phyloP scores from a whole-genome alignment of 352 stramenopile genomes.

The Globisporangium spinosum region DNA sequence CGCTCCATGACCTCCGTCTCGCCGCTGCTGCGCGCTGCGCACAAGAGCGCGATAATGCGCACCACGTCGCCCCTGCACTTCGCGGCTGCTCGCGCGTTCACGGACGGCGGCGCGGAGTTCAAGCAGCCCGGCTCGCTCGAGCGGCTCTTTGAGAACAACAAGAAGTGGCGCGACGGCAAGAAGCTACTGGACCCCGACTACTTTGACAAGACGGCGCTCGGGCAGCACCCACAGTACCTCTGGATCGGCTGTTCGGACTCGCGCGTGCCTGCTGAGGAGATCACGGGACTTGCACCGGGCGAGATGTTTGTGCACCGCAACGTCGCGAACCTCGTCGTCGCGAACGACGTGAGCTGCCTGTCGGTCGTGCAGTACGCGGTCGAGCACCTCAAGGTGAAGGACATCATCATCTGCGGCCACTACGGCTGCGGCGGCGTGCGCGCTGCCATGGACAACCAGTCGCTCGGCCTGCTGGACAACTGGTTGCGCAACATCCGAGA shows the following conservation, averaged over 20 bases:
- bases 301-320: conserved; percentile 92
- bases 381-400: conserved; percentile 72
- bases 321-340: conserved; percentile 75
- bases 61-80: not conserved
- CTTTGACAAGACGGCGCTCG: conserved; percentile 69
- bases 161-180: conserved; percentile 74
- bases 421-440: conserved; percentile 87
- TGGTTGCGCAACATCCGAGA: conserved; percentile 74
- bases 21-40: conserved; percentile 3
- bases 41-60: conserved; percentile 5
- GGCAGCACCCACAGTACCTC: conserved; percentile 87
- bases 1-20: not conserved
- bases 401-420: conserved; percentile 88
- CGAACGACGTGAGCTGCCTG: conserved; percentile 67
- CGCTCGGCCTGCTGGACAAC: conserved; percentile 51
- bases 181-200: conserved; percentile 66
- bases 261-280: conserved; percentile 84
- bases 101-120: conserved; percentile 7
- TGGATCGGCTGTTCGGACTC: conserved; percentile 91
- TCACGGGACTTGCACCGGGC: conserved; percentile 78
- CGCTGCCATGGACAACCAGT: conserved; percentile 44
- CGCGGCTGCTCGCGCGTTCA: not conserved
- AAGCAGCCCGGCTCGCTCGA: conserved; percentile 3
- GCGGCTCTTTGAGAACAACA: conserved; percentile 41
- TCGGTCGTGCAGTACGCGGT: conserved; percentile 76